Conservation (phyloP, 805 yeast species). For the Kluyveromyces starmeri region DNA sequence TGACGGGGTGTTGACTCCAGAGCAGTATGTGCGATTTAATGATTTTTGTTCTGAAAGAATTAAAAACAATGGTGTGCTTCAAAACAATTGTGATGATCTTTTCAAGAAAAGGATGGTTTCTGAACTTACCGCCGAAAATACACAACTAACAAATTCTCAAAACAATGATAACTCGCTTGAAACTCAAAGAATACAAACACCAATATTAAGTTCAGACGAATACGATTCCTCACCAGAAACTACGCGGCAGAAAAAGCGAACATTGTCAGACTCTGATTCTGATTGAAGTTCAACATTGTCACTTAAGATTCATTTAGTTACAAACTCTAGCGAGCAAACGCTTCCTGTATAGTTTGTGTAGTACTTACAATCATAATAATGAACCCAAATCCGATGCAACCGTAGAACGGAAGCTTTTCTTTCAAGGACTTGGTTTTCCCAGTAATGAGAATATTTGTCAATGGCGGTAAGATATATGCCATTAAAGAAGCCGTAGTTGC, state of each 20-base stretch:
- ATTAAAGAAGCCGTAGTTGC: slow-evolving; percentile 87
- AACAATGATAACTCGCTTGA: too few species aligned
- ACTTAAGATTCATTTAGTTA: too few species aligned
- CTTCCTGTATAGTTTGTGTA: slow-evolving; percentile 51
- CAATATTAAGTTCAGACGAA: too few species aligned
- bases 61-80: slow-evolving; percentile 14
- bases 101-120: too few species aligned
- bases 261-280: too few species aligned
- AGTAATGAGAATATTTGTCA: slow-evolving; percentile 66
- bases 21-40: slow-evolving; percentile 16
- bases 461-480: slow-evolving; percentile 88
- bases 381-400: slow-evolving; percentile 63
- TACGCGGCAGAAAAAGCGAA: too few species aligned
- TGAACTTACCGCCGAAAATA: too few species aligned
- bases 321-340: too few species aligned
- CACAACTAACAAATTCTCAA: too few species aligned
- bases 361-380: slow-evolving; percentile 76
- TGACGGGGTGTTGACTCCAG: slow-evolving; percentile 20
- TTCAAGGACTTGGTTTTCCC: slow-evolving; percentile 31
- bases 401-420: slow-evolving; percentile 48
- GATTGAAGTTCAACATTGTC: too few species aligned
- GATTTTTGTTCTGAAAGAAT: slow-evolving; percentile 25
- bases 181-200: too few species aligned
- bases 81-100: slow-evolving; percentile 17
- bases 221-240: background rate